Base-by-base conservation (phyloP, 108 stramenopile species). In the Pseudonitzschia multiseries region DNA sequence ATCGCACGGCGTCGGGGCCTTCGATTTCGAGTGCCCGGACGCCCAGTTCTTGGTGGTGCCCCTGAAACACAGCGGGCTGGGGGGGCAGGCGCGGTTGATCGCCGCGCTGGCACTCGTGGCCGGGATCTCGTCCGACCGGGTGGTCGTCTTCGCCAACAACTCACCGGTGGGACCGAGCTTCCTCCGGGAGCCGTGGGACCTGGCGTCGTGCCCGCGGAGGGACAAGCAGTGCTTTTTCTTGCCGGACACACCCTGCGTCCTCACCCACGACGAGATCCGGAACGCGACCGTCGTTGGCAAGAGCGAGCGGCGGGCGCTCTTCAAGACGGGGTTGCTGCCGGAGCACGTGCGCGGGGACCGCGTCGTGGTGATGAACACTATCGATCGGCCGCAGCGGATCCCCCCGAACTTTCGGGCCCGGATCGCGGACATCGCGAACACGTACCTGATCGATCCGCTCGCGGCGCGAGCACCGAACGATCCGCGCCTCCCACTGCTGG, bases 11-110 rank as follows among this genome's bases (percentile, higher is more conserved):
- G 67, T 83, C 28, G 79, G 86, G n/a, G 40, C 42, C 28, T 83
- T 86, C 68, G 86, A 86, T 70, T 86, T 60, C 54, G 86, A 86
- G 60, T 86, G 86, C 57, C 74, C 71, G 20, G 50, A 68, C 31
- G 69, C 82, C 50, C 80, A 81, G 61, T 81, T 83, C 29, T 41
- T 83, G 42, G 77, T 83, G n/a, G 85, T 75, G 9, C 52, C 68
- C n/a, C 54, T 86, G 18, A 53, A 56, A 12, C 56, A 61, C 20
- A 31, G 51, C 2, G 82, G 86, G 8, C 46, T 86, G 52, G 86
- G 86, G 46, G 76, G 82, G 17, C 54, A 56, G 27, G 70, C 81
- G 43, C 5, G 77, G 28, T 33, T 72, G 26, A 73, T 60, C 28
- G 68, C 67, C 18, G 70, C 80, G 29, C 61, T 69, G 48, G 77